Conservation (phyloP, 345 rosid species). For the Camelina neglecta region DNA sequence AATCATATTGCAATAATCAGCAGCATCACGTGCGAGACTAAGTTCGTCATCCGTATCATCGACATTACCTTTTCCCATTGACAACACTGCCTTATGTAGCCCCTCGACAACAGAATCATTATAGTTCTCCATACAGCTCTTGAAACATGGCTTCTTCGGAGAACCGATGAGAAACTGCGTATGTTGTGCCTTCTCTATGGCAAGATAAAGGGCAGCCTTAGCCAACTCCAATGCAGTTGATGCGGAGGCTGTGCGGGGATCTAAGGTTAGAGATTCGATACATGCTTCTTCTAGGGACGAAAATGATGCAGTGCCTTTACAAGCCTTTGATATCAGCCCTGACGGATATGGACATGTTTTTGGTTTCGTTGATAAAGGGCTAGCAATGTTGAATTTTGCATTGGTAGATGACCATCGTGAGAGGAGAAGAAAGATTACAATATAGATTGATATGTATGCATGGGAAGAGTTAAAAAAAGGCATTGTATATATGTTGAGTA, state of each 20-base stretch:
- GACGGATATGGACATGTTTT: slow-evolving; percentile 38
- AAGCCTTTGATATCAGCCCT: slow-evolving; percentile 34
- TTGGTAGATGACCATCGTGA: slow-evolving; percentile 9
- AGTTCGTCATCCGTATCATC: slow-evolving; percentile 38
- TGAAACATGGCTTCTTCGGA: slow-evolving; percentile 43
- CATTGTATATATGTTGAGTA: slow-evolving; percentile 14
- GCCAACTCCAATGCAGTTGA: slow-evolving; percentile 27
- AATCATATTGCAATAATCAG: slow-evolving; percentile 41
- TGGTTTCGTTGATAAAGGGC: background rate
- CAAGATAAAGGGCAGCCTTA: slow-evolving; percentile 1
- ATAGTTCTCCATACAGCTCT: slow-evolving; percentile 44
- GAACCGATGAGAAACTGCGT: slow-evolving; percentile 30
- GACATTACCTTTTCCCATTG: slow-evolving; percentile 21
- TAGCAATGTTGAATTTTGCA: slow-evolving; percentile 2
- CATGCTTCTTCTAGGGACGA: slow-evolving; percentile 38
- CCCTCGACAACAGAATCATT: slow-evolving; percentile 27
- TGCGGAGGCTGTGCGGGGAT: slow-evolving; percentile 28
- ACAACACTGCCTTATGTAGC: slow-evolving; percentile 28
- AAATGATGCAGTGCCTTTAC: slow-evolving; percentile 38
- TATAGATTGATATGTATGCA: slow-evolving; percentile 16
- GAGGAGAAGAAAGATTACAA: slow-evolving; percentile 31
- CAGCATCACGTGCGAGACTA: slow-evolving; percentile 38
- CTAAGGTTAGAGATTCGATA: slow-evolving; percentile 10
- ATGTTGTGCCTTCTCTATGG: slow-evolving; percentile 30
- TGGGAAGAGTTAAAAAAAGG: background rate